phyloP scores from a whole-genome alignment of 2,329 filamentous ascomycete genomes.

The Phoma sp. region DNA sequence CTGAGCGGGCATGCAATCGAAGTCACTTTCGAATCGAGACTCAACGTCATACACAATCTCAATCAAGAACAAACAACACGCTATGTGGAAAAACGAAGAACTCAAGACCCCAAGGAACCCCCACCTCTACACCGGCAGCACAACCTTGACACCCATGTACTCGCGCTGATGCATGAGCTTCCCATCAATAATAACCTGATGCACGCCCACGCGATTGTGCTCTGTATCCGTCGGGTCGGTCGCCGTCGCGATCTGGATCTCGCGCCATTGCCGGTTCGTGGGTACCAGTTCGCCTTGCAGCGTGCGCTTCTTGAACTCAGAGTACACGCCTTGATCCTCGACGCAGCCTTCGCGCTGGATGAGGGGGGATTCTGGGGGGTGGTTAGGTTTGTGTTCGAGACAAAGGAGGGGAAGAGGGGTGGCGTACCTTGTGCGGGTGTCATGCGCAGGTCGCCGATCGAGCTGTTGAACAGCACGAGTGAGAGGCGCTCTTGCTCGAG shows the following conservation, averaged over 20 bases:
- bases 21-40: not conserved
- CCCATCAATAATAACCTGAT: conserved; percentile 28
- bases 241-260: conserved; percentile 31
- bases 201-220: conserved; percentile 32
- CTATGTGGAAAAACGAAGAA: no score
- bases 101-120: not conserved
- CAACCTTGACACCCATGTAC: conserved; percentile 34
- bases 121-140: conserved; percentile 25
- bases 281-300: conserved; percentile 21
- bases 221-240: conserved; percentile 32
- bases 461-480: conserved; percentile 31
- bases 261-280: conserved; percentile 32
- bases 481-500: conserved; percentile 42
- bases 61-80: not conserved
- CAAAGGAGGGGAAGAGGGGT: not conserved
- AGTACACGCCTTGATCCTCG: conserved; percentile 31
- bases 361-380: conserved; percentile 25
- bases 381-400: not conserved
- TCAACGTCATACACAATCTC: not conserved
- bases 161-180: conserved; percentile 33
- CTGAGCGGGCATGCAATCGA: no score
- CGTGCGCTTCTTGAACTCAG: conserved; percentile 31
- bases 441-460: conserved; percentile 29
- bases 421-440: conserved; percentile 24
- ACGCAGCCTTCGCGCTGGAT: conserved; percentile 32